These are phyloP conservation scores for Trichoderma semiorbis DNA, from an alignment of 2,329 filamentous ascomycete genomes.

Conservation along the genomic window DNA sequence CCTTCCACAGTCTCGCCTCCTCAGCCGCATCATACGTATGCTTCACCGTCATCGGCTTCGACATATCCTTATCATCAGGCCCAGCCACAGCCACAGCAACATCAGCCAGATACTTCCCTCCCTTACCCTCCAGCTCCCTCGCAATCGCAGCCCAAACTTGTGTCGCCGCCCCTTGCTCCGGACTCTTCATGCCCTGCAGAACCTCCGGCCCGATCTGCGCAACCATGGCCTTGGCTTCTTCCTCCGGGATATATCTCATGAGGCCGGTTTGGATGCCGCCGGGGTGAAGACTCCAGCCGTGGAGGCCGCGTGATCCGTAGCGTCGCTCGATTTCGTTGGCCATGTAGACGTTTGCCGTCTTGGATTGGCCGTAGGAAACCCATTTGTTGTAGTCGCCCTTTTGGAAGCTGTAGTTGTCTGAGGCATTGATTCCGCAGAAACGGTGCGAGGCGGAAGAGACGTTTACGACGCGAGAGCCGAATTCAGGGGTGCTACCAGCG, in stretches of 20 bases:
- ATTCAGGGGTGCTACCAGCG: neutral
- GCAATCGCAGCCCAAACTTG: conserved; percentile 42
- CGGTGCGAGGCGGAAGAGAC: conserved; percentile 10
- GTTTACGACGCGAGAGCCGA: conserved; percentile 6
- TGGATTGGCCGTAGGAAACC: conserved; percentile 44
- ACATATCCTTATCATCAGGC: neutral
- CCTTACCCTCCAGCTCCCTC: conserved; percentile 42
- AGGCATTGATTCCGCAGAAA: neutral
- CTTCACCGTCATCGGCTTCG: conserved; percentile 20
- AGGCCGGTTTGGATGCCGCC: conserved; percentile 35
- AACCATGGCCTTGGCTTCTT: neutral
- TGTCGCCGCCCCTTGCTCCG: conserved; percentile 46
- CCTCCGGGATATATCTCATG: neutral
- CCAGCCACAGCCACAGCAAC: conserved; percentile 32
- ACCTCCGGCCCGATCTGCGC: neutral
- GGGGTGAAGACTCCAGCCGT: conserved; percentile 38
- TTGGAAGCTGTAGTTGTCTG: conserved; percentile 23
- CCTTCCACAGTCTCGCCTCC: conserved; percentile 40
- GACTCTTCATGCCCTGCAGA: neutral
- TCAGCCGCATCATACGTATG: conserved; percentile 37
- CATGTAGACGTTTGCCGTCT: conserved; percentile 48
- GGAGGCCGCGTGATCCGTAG: conserved; percentile 41
- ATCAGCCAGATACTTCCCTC: conserved; percentile 45
- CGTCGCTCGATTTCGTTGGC: conserved; percentile 48
- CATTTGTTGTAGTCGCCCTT: conserved; percentile 27